Percentiles rank a stretch among this genome's conserved stretches.
Evolutionary conservation across 2,329 filamentous ascomycete genomes (phyloP).

Genomic region (Colletotrichum sp.): DNA sequence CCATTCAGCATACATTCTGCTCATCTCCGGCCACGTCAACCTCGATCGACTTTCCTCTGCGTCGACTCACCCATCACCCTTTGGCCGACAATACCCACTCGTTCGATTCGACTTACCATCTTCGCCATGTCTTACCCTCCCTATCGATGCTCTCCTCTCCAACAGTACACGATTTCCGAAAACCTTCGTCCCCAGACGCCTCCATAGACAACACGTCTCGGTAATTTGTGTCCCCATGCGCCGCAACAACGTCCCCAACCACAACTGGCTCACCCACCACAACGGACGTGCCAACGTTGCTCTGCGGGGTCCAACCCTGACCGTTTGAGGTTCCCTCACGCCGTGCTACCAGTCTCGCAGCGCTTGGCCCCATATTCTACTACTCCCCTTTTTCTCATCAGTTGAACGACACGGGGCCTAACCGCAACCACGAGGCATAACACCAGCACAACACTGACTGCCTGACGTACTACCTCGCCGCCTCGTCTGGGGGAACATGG

Average conservation of each 20-base stretch:
- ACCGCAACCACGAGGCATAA: not conserved
- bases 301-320: conserved; percentile 10
- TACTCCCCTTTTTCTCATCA: not conserved
- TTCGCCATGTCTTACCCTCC: not conserved
- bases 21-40: conserved; percentile 10
- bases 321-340: conserved; percentile 2
- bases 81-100: not conserved
- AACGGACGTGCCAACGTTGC: conserved; percentile 10
- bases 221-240: not conserved
- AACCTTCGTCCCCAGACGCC: conserved; percentile 2
- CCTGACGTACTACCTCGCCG: not conserved
- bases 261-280: not conserved
- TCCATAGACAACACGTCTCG: not conserved
- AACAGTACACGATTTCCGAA: not conserved
- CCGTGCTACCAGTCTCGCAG: not conserved
- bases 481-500: not conserved
- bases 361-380: not conserved
- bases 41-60: conserved; percentile 1
- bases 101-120: not conserved
- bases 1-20: not conserved
- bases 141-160: not conserved
- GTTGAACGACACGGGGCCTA: not conserved
- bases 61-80: not conserved
- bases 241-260: not conserved
- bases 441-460: not conserved